phyloP scores from a whole-genome alignment of 345 rosid species.

The Abelmoschus esculentus region DNA sequence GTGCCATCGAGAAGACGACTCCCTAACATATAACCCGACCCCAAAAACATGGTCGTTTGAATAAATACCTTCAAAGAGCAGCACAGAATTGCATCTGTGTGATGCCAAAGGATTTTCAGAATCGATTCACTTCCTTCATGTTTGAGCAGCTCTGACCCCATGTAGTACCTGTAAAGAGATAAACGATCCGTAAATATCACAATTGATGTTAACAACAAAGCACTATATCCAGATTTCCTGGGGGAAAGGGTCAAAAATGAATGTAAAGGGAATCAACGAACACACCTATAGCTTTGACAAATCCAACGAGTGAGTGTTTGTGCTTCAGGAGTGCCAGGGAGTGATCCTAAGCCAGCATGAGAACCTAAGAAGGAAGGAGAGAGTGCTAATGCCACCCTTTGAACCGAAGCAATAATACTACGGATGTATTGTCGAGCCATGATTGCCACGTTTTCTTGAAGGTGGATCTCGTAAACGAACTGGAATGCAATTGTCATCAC shows the following conservation, averaged over 20 bases:
- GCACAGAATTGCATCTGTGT: slow-evolving; percentile 81
- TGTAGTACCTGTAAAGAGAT: slow-evolving; percentile 44
- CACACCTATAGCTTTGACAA: slow-evolving; percentile 63
- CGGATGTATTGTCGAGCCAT: slow-evolving; percentile 93
- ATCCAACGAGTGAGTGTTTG: slow-evolving; percentile 87
- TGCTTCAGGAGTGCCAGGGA: slow-evolving; percentile 82
- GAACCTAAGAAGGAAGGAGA: slow-evolving; percentile 71
- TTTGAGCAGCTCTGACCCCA: slow-evolving; percentile 79
- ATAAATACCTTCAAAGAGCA: slow-evolving; percentile 68
- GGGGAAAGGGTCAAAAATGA: not conserved
- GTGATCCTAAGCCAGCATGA: slow-evolving; percentile 47
- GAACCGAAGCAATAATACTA: slow-evolving; percentile 79
- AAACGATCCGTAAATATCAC: not conserved
- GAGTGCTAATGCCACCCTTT: slow-evolving; percentile 88
- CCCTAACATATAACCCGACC: not conserved
- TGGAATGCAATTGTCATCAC: slow-evolving; percentile 97
- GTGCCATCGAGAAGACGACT: not conserved
- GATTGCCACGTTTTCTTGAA: slow-evolving; percentile 76
- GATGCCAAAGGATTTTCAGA: slow-evolving; percentile 85
- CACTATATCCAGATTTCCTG: not conserved
- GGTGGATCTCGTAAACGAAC: slow-evolving; percentile 73
- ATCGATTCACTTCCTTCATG: slow-evolving; percentile 54
- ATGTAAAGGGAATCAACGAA: not conserved
- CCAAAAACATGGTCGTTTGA: not conserved
- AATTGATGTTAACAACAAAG: not conserved